A percentile compares a stretch with the other conserved stretches of the same genome.
phyloP scores from a whole-genome alignment of 2,329 filamentous ascomycete species.

The Ascochyta lentis region DNA sequence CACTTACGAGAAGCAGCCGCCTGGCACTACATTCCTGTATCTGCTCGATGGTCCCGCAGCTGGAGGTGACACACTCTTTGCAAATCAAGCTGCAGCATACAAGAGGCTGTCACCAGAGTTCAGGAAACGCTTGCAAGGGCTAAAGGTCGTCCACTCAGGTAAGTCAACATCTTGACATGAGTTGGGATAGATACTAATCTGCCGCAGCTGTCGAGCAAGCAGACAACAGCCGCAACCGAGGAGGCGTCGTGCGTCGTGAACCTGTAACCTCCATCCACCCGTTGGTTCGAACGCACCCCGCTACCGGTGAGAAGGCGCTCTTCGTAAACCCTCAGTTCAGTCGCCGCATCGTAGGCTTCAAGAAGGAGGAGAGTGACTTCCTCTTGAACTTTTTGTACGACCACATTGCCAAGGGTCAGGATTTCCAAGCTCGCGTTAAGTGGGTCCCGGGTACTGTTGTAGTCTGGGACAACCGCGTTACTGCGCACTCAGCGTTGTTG shows the following conservation, averaged over 20 bases:
- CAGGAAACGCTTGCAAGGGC: conserved; percentile 78
- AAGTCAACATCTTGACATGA: conserved; percentile 23
- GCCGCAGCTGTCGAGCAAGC: conserved; percentile 71
- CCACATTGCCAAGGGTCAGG: conserved; percentile 73
- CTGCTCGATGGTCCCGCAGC: conserved; percentile 80
- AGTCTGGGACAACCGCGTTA: conserved; percentile 85
- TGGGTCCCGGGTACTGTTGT: conserved; percentile 84
- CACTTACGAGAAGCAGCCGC: conserved; percentile 86
- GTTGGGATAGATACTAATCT: conserved; percentile 5
- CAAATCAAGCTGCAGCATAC: conserved; percentile 81
- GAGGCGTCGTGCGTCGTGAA: conserved; percentile 75
- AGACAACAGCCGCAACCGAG: conserved; percentile 68
- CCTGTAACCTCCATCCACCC: conserved; percentile 78
- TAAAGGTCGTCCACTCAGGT: conserved; percentile 82
- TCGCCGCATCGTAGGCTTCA: conserved; percentile 78
- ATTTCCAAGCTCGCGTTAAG: conserved; percentile 76
- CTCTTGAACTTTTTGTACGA: conserved; percentile 79
- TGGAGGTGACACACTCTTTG: conserved; percentile 86
- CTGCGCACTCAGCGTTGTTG: conserved; percentile 77
- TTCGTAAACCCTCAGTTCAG: conserved; percentile 88
- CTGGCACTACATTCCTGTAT: conserved; percentile 89
- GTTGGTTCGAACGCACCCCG: conserved; percentile 79
- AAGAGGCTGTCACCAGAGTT: conserved; percentile 79
- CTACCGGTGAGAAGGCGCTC: conserved; percentile 81
- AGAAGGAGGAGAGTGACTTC: conserved; percentile 84